Base-by-base conservation (phyloP, 129 eudicot species). In the Smallanthus sonchifolius region DNA sequence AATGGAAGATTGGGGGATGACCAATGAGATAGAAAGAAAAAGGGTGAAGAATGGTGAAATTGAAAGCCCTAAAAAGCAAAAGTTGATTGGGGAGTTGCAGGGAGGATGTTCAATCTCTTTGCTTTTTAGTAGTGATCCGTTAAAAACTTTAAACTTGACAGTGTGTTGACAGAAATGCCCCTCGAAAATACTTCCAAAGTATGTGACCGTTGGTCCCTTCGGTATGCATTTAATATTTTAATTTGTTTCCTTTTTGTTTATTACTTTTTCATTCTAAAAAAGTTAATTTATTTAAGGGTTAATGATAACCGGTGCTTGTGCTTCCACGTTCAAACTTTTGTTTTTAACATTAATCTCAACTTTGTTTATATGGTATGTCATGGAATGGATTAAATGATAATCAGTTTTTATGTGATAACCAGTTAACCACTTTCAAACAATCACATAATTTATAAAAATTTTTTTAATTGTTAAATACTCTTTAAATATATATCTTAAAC, bases 181-280 rank as follows among this genome's bases (percentile, higher is more conserved):
- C 86, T 84, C 65, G 20, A 82, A 87, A 84, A 84, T 89, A 86
- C 90, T 81, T 69, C 95, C 98, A 92, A 86, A 89, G 82, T 72
- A 54, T 87, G 95, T 93, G 87, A 93, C 98, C 92, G 97, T 91
- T 91, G 67, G 82, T 69, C 65, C 83, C 84, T 65, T 49, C 73
- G 19, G 69, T 68, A 39, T 72, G 30, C 65, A 72, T 79, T 79
- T 72, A 78, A 78, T 78, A 61, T 47, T 20, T 34, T 43, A 56
- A 54, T 76, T 28, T 70, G 51, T 24, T 38, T 11, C 30, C 10
- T 76, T 57, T 34, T 40, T 52, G 63, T 49, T 75, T 37, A 65
- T 13, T 36, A 75, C 48, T 6, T 28, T 59, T 19, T 73, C 2
- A 6, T 11, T 70, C 30, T 6, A 48, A 48, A 48, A 15, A 48